phyloP scores from a whole-genome alignment of 345 rosid genomes.

The Crucihimalaya himalaica region DNA sequence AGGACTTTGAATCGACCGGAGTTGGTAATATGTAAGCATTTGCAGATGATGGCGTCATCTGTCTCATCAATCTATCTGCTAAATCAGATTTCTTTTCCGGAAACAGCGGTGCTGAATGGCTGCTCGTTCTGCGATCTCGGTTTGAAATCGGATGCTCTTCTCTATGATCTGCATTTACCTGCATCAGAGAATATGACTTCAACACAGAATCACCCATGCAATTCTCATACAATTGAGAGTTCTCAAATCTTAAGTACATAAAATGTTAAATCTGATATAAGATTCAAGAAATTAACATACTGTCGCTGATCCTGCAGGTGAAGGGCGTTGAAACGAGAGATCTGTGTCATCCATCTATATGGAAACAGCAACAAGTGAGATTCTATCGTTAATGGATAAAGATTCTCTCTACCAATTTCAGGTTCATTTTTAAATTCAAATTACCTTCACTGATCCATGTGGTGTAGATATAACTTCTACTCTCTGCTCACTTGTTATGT shows the following conservation, averaged over 20 bases:
- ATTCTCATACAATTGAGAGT: background rate
- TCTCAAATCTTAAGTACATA: background rate
- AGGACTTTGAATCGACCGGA: constrained; percentile 59
- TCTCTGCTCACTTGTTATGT: constrained; percentile 56
- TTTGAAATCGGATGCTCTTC: constrained; percentile 21
- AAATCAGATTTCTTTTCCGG: constrained; percentile 65
- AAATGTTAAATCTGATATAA: background rate
- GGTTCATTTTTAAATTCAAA: background rate
- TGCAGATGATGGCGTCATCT: constrained; percentile 48
- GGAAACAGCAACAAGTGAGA: constrained; percentile 14
- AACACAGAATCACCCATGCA: background rate
- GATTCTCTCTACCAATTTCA: background rate
- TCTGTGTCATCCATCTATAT: constrained; percentile 61
- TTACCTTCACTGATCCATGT: constrained; percentile 72
- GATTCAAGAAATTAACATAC: constrained; percentile 42
- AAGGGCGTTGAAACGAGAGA: constrained; percentile 55
- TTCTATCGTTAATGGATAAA: background rate
- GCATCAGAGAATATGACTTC: constrained; percentile 11
- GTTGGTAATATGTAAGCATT: constrained; percentile 79
- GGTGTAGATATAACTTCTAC: constrained; percentile 50
- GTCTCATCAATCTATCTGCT: constrained; percentile 52
- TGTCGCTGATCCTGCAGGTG: constrained; percentile 55
- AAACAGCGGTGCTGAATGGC: constrained; percentile 87
- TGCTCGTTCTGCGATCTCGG: constrained; percentile 48
- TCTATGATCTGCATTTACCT: constrained; percentile 28